Percentiles rank a stretch among this genome's conserved stretches.
These are phyloP conservation scores for Fusarium scirpi DNA, from an alignment of 2,329 filamentous ascomycete species.

Conservation along the genomic window DNA sequence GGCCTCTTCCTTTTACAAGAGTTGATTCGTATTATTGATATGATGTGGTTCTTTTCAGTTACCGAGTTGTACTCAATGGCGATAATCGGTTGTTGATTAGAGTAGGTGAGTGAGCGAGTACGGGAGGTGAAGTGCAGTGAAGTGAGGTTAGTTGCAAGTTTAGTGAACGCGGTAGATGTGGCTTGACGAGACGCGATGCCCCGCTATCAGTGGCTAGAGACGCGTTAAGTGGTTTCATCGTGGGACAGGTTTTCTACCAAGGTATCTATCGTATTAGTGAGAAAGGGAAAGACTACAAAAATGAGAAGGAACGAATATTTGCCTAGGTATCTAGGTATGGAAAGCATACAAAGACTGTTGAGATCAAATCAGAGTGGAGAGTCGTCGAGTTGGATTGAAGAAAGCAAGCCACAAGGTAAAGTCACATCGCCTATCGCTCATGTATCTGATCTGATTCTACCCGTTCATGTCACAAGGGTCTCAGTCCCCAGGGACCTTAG, in stretches of 20 bases:
- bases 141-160: slow-evolving; percentile 31
- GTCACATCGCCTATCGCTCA: not conserved
- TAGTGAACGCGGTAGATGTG: slow-evolving; percentile 39
- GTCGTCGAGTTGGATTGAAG: not conserved
- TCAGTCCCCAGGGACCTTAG: not conserved
- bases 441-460: not conserved
- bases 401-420: not conserved
- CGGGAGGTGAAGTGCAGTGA: not conserved
- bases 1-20: not conserved
- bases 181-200: slow-evolving; percentile 47
- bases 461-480: not conserved
- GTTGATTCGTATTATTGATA: not conserved
- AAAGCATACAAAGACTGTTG: not conserved
- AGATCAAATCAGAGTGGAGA: not conserved
- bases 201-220: slow-evolving; percentile 41
- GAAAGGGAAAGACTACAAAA: not conserved
- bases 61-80: not conserved
- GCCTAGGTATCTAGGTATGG: not conserved
- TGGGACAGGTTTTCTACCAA: not conserved
- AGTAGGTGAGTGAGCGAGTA: slow-evolving; percentile 10
- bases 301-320: not conserved
- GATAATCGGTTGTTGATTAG: slow-evolving; percentile 10
- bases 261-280: not conserved
- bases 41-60: not conserved
- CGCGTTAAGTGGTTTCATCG: slow-evolving; percentile 48